phyloP scores from a whole-genome alignment of 345 rosid species.

The Arabis alpina region DNA sequence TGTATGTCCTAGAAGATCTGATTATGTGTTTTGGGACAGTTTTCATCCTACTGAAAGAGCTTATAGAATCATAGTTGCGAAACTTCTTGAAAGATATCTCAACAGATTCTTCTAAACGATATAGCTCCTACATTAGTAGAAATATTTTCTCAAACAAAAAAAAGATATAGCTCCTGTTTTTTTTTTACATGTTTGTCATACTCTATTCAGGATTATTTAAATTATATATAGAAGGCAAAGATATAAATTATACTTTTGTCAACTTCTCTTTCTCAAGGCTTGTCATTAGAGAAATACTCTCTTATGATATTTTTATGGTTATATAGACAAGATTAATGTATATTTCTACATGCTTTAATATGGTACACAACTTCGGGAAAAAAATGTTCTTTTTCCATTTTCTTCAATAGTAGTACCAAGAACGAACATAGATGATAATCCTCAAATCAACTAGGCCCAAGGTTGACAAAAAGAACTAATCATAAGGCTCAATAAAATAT shows the following conservation, averaged over 20 bases:
- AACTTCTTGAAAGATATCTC: constrained; percentile 36
- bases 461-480: neutral
- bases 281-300: neutral
- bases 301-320: neutral
- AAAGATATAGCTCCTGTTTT: neutral
- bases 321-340: neutral
- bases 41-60: constrained; percentile 74
- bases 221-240: neutral
- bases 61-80: constrained; percentile 43
- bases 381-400: neutral
- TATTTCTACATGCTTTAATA: neutral
- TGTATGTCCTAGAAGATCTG: constrained; percentile 51
- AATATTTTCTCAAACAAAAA: too few species aligned
- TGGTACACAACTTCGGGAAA: neutral
- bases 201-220: neutral
- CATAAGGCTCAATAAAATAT: neutral
- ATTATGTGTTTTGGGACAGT: constrained; percentile 76
- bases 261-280: neutral
- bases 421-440: neutral
- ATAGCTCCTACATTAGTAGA: neutral
- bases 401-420: neutral
- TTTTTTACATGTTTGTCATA: neutral
- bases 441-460: neutral
- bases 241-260: neutral
- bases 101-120: constrained; percentile 13